A percentile compares a stretch with the other conserved stretches of the same genome.
Evolutionary conservation across 2,329 filamentous ascomycete species (phyloP).

Genomic region (Sporothrix brasiliensis): DNA sequence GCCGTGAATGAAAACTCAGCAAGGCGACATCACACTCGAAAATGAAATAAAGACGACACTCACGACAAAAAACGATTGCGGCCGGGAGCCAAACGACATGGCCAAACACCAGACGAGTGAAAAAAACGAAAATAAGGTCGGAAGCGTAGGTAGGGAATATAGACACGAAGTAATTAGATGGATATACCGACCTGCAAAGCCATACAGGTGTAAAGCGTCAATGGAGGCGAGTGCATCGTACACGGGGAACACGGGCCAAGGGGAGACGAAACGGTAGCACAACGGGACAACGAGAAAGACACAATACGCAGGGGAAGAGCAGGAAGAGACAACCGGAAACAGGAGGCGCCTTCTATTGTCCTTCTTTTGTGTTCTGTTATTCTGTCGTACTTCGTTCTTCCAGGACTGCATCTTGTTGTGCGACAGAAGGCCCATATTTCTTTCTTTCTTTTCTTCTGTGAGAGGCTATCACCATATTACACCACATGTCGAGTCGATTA

Average conservation of each 20-base stretch:
- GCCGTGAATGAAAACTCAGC: background rate
- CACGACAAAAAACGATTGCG: background rate
- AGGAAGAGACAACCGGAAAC: slow-evolving; percentile 19
- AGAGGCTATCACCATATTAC: slow-evolving; percentile 16
- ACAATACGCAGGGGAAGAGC: background rate
- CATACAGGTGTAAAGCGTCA: background rate
- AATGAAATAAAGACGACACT: background rate
- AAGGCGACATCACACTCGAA: background rate
- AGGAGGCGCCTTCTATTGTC: slow-evolving; percentile 12
- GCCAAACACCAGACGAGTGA: background rate
- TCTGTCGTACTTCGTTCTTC: slow-evolving; percentile 12
- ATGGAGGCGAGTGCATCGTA: background rate
- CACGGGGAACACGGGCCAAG: background rate
- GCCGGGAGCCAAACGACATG: background rate
- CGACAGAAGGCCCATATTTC: slow-evolving; percentile 10
- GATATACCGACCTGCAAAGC: background rate
- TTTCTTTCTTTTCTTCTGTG: slow-evolving; percentile 1
- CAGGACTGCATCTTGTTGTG: slow-evolving; percentile 16
- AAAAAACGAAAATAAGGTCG: background rate
- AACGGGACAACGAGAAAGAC: slow-evolving; percentile 12
- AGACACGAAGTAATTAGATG: background rate
- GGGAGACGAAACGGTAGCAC: slow-evolving; percentile 13
- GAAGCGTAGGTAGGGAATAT: background rate
- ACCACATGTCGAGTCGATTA: slow-evolving; percentile 10
- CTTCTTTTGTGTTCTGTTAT: slow-evolving; percentile 5